A percentile compares a stretch with the other conserved stretches of the same genome.
These are phyloP conservation scores for Diutina neorugosa DNA, from an alignment of 1,139 yeast species.

Conservation along the genomic window DNA sequence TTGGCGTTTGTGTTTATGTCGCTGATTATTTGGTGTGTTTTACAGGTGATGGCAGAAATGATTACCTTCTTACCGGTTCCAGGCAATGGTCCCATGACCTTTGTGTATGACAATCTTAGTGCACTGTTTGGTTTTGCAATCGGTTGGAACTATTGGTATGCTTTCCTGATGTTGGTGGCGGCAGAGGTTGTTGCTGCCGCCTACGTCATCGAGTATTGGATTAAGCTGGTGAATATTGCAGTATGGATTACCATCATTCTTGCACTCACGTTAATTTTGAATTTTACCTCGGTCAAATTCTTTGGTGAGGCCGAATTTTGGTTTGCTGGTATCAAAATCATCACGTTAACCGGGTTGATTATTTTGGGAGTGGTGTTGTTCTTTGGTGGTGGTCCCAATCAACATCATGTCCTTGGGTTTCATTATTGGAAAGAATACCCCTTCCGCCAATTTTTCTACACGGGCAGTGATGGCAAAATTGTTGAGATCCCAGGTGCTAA, in stretches of 20 bases:
- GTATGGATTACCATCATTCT: slow-evolving; percentile 55
- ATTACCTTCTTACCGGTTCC: slow-evolving; percentile 50
- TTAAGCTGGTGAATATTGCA: slow-evolving; percentile 40
- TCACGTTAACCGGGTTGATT: slow-evolving; percentile 55
- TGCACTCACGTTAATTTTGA: slow-evolving; percentile 42
- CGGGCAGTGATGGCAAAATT: not conserved
- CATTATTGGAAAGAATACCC: slow-evolving; percentile 21
- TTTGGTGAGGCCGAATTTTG: slow-evolving; percentile 62
- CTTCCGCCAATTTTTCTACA: not conserved
- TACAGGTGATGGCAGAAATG: slow-evolving; percentile 46
- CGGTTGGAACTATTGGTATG: slow-evolving; percentile 27
- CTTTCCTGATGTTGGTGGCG: slow-evolving; percentile 33
- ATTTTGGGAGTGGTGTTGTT: slow-evolving; percentile 52
- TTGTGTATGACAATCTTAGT: slow-evolving; percentile 45
- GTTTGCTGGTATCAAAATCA: slow-evolving; percentile 45
- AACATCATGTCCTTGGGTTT: slow-evolving; percentile 29
- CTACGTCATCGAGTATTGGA: slow-evolving; percentile 46
- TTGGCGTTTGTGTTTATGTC: slow-evolving; percentile 23
- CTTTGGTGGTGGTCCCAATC: slow-evolving; percentile 49
- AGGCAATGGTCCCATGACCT: slow-evolving; percentile 40
- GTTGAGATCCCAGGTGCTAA: slow-evolving; percentile 11
- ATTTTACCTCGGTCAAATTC: slow-evolving; percentile 44
- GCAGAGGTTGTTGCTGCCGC: slow-evolving; percentile 34
- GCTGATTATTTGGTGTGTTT: slow-evolving; percentile 37
- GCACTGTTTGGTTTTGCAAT: slow-evolving; percentile 47